Evolutionary conservation across 441 rosid genomes (phyloP).

Genomic region (Capsella rubella): DNA sequence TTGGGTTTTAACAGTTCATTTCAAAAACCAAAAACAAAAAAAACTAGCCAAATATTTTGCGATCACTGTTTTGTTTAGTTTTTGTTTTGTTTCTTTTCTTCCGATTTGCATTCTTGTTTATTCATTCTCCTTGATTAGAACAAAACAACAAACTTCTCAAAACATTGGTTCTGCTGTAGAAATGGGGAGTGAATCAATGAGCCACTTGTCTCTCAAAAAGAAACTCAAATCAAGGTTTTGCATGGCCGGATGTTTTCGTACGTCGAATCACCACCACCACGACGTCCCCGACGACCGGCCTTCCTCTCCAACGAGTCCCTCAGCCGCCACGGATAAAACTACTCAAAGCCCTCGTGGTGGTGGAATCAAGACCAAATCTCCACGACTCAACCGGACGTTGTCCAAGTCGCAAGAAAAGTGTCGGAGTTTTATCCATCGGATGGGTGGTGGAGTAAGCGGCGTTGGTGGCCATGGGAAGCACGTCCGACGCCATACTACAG

Average conservation of each 20-base stretch:
- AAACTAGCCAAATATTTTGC: too few species aligned
- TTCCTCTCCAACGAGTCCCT: slow-evolving; percentile 30
- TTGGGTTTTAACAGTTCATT: too few species aligned
- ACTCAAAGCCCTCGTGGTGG: slow-evolving; percentile 22
- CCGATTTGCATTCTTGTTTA: neutral
- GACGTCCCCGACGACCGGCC: slow-evolving; percentile 17
- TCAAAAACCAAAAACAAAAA: too few species aligned
- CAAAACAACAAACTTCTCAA: neutral
- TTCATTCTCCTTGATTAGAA: neutral
- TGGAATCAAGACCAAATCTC: slow-evolving; percentile 32
- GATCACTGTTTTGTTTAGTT: too few species aligned
- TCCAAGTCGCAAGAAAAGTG: slow-evolving; percentile 45
- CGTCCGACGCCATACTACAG: slow-evolving; percentile 39
- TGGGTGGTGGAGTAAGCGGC: slow-evolving; percentile 31
- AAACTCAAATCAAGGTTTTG: slow-evolving; percentile 44
- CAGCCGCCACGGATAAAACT: neutral
- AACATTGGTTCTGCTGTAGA: neutral
- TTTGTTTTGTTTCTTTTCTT: neutral
- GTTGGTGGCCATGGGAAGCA: slow-evolving; percentile 32
- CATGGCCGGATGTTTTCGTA: slow-evolving; percentile 42
- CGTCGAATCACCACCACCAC: slow-evolving; percentile 26
- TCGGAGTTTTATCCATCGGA: slow-evolving; percentile 29
- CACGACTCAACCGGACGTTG: slow-evolving; percentile 38
- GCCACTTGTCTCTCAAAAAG: slow-evolving; percentile 34
- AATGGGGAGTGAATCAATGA: slow-evolving; percentile 40